These are phyloP conservation scores for Elsinoe ampelina DNA, from an alignment of 2,329 filamentous ascomycete genomes.

Conservation along the genomic window DNA sequence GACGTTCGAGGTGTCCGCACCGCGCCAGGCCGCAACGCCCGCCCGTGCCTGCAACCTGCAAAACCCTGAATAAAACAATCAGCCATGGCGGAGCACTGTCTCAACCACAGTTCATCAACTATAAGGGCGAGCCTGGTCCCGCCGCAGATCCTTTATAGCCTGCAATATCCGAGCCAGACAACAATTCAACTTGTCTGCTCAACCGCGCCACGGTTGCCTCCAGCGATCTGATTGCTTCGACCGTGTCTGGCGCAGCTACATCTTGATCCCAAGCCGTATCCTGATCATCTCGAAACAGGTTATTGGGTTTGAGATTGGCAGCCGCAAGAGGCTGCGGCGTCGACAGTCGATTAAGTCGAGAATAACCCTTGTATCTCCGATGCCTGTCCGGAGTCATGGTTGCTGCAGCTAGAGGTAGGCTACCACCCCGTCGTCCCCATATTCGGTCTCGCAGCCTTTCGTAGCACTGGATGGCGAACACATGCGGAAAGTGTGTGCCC, in stretches of 20 bases:
- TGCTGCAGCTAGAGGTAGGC: slow-evolving; percentile 6
- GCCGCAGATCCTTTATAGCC: slow-evolving; percentile 5
- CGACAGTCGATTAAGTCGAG: slow-evolving; percentile 13
- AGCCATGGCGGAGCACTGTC: slow-evolving; percentile 11
- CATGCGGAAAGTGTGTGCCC: slow-evolving; percentile 56
- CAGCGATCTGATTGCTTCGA: slow-evolving; percentile 9
- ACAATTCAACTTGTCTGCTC: slow-evolving; percentile 6
- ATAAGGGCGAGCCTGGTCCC: slow-evolving; percentile 11
- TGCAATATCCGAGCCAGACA: slow-evolving; percentile 1
- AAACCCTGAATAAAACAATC: slow-evolving; percentile 3
- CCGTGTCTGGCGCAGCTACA: slow-evolving; percentile 1
- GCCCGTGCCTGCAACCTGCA: slow-evolving; percentile 1
- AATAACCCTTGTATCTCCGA: slow-evolving; percentile 9
- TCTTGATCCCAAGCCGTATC: background rate
- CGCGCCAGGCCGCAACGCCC: background rate
- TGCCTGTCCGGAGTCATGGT: slow-evolving; percentile 7
- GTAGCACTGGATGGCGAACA: slow-evolving; percentile 59
- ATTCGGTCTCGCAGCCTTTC: slow-evolving; percentile 35
- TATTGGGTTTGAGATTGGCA: slow-evolving; percentile 14
- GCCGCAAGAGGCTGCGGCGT: slow-evolving; percentile 24
- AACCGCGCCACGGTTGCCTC: slow-evolving; percentile 14
- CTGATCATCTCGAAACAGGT: slow-evolving; percentile 11
- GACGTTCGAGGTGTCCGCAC: too few species aligned
- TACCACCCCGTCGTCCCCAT: background rate
- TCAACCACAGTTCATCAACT: slow-evolving; percentile 10